Base-by-base conservation (phyloP, 73 alveolate species). In the Paramecium sexaurelia region DNA sequence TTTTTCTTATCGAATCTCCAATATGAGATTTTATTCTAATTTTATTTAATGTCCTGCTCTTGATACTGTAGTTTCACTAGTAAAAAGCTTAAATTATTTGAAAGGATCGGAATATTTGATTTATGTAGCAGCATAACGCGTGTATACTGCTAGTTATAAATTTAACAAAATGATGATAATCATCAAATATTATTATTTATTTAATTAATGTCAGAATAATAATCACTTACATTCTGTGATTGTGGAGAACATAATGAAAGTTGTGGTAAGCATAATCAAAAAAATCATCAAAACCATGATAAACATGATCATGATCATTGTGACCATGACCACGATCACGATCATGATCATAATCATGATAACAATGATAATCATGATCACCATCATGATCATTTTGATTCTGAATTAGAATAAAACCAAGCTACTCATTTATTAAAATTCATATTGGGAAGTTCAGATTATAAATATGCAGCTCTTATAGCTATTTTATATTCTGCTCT, bases 321-420 rank as follows among this genome's bases (percentile, higher is more conserved):
- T 45, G 57, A 45, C 11, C 85, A 69, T 32, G 85, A 69, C 47
- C 85, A 69, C 55, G 85, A 69, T 35, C 85, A 68, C 6, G 51
- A 68, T 22, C 51, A 68, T 26, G 51, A 68, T 22, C 84, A 66
- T n/a, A 56, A 69, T 32, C 45, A 69, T 67, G 51, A 67, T 29
- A 4, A 19, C 20, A 45, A 57, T 1, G 11, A 56, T 29, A 4
- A 68, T 68, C 27, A 68, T 68, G 51, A 68, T 39, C 19, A 27
- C 19, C 67, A 66, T 66, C 19, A 0, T 1, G 43, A 73, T 73
- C 56, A 73, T 73, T 20, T 73, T 27, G 66, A 19, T 15, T n/a
- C 22, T 36, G 61, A 73, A 36, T 17, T 0, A 27, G 61, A 73
- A 36, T 33, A 73, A 35, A 39, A 37, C n/a, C 67, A 66, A 33